Base-by-base conservation (phyloP, 805 yeast species). In the Komagataella pastoris region DNA sequence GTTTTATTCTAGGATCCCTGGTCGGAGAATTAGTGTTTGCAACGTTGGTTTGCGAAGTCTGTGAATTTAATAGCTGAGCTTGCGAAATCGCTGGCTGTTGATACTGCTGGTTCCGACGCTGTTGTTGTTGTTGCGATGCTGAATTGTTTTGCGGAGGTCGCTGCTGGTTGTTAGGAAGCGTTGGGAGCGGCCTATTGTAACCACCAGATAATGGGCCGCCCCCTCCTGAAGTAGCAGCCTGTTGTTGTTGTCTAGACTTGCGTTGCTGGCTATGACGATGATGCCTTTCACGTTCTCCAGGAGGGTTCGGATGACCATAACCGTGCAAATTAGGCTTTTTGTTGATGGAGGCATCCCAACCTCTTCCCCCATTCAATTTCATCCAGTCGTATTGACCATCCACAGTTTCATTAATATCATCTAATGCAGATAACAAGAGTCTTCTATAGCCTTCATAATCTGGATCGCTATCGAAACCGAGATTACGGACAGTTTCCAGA, bases 321-420 rank as follows among this genome's bases (percentile, higher is more conserved):
- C 98, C 98, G 67, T 90, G 97, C 56, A 90, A 71, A 62, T 90
- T 90, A 51, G 97, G 95, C 67, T 90, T 90, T 65, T 88, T 89
- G 68, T 89, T 89, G 56, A 85, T 80, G 17, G 85, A 73, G 30
- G 87, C 78, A 69, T 93, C 98, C 96, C 97, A 91, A 51, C 98
- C 98, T 65, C 83, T 82, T 54, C 98, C 98, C 52, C 86, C 88
- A 65, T 93, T 93, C 59, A 93, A 74, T 61, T 85, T 86, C 96
- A 89, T 88, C 99, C 99, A 93, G 72, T 93, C 99, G 68, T 89
- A 93, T 61, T 87, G 90, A 48, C 87, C 95, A 68, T 93, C 97
- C 50, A 81, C 85, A 44, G 66, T 66, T 55, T 82, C 87, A 49
- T 82, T 85, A 50, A 83, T 74, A 40, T 84, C 81, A 50, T 80